These are phyloP conservation scores for Cornus controversa DNA, from an alignment of 148 eudicot species.

Conservation along the genomic window DNA sequence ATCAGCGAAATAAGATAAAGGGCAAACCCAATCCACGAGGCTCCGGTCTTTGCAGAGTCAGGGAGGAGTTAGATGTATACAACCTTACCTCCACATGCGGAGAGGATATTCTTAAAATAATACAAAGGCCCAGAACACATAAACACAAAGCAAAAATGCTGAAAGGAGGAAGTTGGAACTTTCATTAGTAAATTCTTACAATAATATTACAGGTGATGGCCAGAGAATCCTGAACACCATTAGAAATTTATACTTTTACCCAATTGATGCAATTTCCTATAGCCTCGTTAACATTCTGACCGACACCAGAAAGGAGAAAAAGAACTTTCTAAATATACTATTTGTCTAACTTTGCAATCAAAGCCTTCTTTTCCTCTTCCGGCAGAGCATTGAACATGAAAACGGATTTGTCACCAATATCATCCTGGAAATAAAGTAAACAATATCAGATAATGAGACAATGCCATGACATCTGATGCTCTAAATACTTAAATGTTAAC, in stretches of 20 bases:
- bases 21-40: too few relatives aligned
- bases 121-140: too few relatives aligned
- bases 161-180: too few relatives aligned
- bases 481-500: neutral
- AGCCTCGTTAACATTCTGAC: slow-evolving; percentile 11
- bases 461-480: neutral
- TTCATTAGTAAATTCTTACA: too few relatives aligned
- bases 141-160: too few relatives aligned
- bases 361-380: slow-evolving; percentile 67
- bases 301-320: too few relatives aligned
- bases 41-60: too few relatives aligned
- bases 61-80: too few relatives aligned
- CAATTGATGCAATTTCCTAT: neutral
- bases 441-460: neutral
- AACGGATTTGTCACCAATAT: slow-evolving; percentile 95
- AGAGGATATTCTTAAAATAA: too few relatives aligned
- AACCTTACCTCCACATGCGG: too few relatives aligned
- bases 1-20: too few relatives aligned
- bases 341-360: slow-evolving; percentile 57
- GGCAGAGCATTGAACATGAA: slow-evolving; percentile 79
- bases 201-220: neutral
- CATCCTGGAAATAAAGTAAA: slow-evolving; percentile 52
- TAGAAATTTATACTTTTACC: neutral
- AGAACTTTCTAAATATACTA: slow-evolving; percentile 20
- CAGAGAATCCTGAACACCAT: neutral